Base-by-base conservation (phyloP, 2,329 filamentous ascomycete genomes). In the Penicillium sp. region DNA sequence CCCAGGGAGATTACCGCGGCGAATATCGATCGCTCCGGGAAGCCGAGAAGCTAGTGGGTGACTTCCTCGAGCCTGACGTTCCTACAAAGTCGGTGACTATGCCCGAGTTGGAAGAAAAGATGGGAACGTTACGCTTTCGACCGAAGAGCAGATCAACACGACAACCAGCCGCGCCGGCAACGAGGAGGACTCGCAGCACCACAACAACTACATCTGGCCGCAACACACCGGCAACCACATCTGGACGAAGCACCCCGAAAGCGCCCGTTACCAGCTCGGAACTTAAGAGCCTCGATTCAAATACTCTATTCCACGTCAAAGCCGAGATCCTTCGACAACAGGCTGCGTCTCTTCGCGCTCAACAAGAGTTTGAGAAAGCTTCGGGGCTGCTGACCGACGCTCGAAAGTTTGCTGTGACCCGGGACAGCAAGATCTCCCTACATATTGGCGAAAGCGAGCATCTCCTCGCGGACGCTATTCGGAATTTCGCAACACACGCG, bases 401-500 rank as follows among this genome's bases (percentile, higher is more conserved):
- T 6, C 69, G 73, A 48, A 67, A 73, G 49, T 73, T 73, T 56
- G 67, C 75, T 0, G 68, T 69, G 21, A 75, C 73, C 5, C 66
- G 87, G 11, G 86, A 86, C 61, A 91, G 90, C 21, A 87, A 87
- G 58, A 87, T 90, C 50, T 84, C 91, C 4, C 58, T 77, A 11
- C 69, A 75, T 30, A 74, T 80, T 38, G 72, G 72, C 6, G 75
- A 75, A 62, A 77, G 74, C 41, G 74, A 78, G 53, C 70, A 76
- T 62, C 66, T 76, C 7, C 69, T 79, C 19, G 73, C 72, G 2
- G 71, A 79, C 56, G 76, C 76, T n/a, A 74, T 80, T 53, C 71
- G 73, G 17, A 69, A 76, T 51, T 91, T 97, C 81, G 85, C 88
- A 13, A 85, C 86, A 5, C 91, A 97, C 75, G 89, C 93, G 3